phyloP scores from a whole-genome alignment of 371 early-diverging fungal genomes.

The Nematocida ausubeli region DNA sequence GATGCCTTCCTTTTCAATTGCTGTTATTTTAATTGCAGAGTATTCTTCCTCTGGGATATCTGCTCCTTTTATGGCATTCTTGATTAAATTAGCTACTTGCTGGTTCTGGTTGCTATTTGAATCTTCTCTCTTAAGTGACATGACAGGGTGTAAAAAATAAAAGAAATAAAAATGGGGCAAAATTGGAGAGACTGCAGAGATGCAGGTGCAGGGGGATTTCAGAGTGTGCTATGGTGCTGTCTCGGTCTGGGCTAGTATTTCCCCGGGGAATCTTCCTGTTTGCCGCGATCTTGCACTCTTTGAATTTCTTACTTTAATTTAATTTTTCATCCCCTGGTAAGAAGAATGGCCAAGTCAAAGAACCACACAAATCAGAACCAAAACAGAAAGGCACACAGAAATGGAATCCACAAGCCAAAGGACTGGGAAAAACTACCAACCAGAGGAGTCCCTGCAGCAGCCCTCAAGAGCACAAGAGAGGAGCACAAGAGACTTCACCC shows the following conservation, averaged over 20 bases:
- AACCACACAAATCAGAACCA: slow-evolving; percentile 99
- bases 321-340: slow-evolving; percentile 58
- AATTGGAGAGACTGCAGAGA: background rate
- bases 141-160: slow-evolving; percentile 49
- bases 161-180: slow-evolving; percentile 48
- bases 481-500: slow-evolving; percentile 3
- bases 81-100: slow-evolving; percentile 4
- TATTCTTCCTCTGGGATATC: background rate
- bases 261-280: background rate
- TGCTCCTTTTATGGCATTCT: background rate
- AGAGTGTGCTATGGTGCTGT: background rate
- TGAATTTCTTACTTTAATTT: slow-evolving; percentile 37
- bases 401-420: slow-evolving; percentile 67
- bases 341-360: slow-evolving; percentile 84
- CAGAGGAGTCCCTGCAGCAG: slow-evolving; percentile 32
- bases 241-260: background rate
- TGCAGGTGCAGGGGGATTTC: background rate
- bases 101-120: background rate
- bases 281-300: background rate
- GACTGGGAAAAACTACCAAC: slow-evolving; percentile 30
- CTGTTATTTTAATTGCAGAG: background rate
- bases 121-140: slow-evolving; percentile 18
- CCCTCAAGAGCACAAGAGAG: background rate
- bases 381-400: slow-evolving; percentile 69
- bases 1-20: slow-evolving; percentile 10